phyloP scores from a whole-genome alignment of 2,329 filamentous ascomycete species.

The Apiospora koreana region DNA sequence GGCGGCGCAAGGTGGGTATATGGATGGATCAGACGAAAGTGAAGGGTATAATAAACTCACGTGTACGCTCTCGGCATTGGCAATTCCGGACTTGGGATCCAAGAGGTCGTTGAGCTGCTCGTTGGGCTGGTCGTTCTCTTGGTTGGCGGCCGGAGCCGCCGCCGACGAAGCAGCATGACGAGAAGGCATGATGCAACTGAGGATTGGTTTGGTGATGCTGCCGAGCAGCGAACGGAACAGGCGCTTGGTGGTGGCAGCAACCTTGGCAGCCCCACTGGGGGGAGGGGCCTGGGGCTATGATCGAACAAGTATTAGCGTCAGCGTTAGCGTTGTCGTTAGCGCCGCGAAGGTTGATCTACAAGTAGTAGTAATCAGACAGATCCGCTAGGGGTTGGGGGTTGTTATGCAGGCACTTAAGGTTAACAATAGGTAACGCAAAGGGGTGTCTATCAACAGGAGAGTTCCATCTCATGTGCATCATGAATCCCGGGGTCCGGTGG shows the following conservation, averaged over 20 bases:
- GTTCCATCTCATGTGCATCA: background rate
- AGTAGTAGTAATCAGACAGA: background rate
- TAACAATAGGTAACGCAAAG: background rate
- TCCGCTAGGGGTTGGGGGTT: background rate
- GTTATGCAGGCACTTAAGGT: background rate
- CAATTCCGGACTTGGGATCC: background rate
- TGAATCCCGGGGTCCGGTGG: too few relatives aligned
- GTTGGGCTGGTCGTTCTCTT: background rate
- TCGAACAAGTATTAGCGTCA: background rate
- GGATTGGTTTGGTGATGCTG: background rate
- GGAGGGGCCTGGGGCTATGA: background rate
- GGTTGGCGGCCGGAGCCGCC: background rate
- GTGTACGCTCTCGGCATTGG: background rate
- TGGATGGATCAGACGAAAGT: background rate
- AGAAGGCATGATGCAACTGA: background rate
- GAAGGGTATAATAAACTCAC: background rate
- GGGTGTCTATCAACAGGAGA: background rate
- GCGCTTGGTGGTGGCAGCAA: background rate
- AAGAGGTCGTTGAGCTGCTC: background rate
- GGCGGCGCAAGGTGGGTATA: background rate
- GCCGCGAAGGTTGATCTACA: too few relatives aligned
- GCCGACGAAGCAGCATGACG: background rate
- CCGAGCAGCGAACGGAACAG: background rate
- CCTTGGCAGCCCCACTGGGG: background rate
- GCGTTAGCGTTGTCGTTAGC: background rate